These are phyloP conservation scores for Nannochloris sp. DNA, from an alignment of 139 green algal species.

Conservation along the genomic window DNA sequence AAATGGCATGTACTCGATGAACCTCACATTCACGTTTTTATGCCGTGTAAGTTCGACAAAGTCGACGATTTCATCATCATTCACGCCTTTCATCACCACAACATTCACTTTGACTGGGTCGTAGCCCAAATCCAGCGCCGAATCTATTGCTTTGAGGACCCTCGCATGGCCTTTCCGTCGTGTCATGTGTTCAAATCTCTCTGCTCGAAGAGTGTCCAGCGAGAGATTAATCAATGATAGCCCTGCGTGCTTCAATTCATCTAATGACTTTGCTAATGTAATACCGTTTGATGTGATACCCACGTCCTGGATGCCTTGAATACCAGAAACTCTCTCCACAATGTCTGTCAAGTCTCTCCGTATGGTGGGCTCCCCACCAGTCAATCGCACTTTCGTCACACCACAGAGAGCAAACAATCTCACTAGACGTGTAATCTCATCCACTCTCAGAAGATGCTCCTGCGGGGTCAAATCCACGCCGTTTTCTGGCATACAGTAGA, in stretches of 20 bases:
- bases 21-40: constrained; percentile 90
- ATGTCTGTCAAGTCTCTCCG: constrained; percentile 76
- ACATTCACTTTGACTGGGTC: constrained; percentile 90
- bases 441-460: constrained; percentile 53
- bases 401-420: constrained; percentile 70
- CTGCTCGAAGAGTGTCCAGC: constrained; percentile 82
- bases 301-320: constrained; percentile 60
- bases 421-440: constrained; percentile 69
- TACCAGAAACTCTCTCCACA: constrained; percentile 26
- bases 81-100: constrained; percentile 93
- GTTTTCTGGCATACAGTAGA: constrained; percentile 98
- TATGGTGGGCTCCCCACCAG: constrained; percentile 94
- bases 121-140: constrained; percentile 68
- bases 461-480: constrained; percentile 78
- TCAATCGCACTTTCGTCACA: constrained; percentile 91
- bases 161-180: constrained; percentile 61
- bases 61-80: constrained; percentile 92
- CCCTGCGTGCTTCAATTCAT: constrained; percentile 49
- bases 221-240: constrained; percentile 86
- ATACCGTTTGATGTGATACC: constrained; percentile 94
- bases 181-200: constrained; percentile 87
- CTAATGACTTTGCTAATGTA: constrained; percentile 61
- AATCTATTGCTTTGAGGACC: constrained; percentile 72
- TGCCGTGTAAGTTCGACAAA: constrained; percentile 87
- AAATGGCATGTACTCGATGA: constrained; percentile 99